Evolutionary conservation across 352 stramenopile genomes (phyloP).

Genomic region (Pelagophyceae sp.): DNA sequence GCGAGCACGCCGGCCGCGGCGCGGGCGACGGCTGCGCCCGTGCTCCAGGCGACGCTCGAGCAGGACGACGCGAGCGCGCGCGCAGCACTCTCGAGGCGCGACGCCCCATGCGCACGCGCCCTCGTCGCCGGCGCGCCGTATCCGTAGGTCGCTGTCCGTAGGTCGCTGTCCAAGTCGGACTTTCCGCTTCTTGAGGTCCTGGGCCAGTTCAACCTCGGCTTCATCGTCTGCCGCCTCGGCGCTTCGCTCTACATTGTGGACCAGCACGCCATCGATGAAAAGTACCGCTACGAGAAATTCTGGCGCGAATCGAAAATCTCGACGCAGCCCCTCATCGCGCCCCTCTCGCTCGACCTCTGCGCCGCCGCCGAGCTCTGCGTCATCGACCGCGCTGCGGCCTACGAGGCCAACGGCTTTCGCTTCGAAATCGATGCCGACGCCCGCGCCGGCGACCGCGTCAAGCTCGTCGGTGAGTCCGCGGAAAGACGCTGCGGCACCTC

Average conservation of each 20-base stretch:
- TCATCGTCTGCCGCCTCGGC: conserved; percentile 80
- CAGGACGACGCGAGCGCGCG: not conserved
- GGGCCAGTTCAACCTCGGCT: conserved; percentile 95
- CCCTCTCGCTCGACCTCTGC: conserved; percentile 76
- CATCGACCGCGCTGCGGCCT: conserved; percentile 80
- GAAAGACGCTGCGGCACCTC: no score
- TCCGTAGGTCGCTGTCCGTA: no score
- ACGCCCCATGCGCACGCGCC: no score
- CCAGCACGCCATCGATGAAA: conserved; percentile 88
- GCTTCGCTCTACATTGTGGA: conserved; percentile 95
- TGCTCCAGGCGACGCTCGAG: not conserved
- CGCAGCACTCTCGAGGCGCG: not conserved
- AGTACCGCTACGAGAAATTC: conserved; percentile 84
- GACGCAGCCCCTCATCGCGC: conserved; percentile 84
- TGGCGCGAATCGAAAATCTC: conserved; percentile 77
- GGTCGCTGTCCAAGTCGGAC: conserved; percentile 73
- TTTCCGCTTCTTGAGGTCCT: conserved; percentile 81
- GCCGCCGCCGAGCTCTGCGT: conserved; percentile 83
- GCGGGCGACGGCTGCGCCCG: not conserved
- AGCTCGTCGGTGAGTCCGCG: no score
- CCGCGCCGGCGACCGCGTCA: conserved; percentile 40
- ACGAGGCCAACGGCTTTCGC: conserved; percentile 87
- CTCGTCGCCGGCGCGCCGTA: no score
- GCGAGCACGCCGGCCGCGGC: not conserved
- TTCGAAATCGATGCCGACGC: conserved; percentile 49